Percentiles rank a stretch among this genome's conserved stretches.
These are phyloP conservation scores for Asterophora lycoperdoides DNA, from an alignment of 768 basidiomycete genomes.

Conservation along the genomic window DNA sequence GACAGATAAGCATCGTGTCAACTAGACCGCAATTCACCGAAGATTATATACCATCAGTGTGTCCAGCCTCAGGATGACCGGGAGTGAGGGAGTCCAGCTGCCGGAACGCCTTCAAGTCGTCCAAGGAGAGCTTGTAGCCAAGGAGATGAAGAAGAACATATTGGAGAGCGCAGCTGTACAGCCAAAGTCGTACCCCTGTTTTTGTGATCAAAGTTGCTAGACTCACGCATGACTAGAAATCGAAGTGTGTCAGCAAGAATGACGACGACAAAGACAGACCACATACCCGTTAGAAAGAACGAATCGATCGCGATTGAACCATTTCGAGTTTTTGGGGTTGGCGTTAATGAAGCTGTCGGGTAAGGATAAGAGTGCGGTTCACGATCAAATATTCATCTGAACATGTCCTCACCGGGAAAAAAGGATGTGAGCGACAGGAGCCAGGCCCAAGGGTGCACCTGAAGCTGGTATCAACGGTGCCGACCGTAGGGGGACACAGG, in stretches of 20 bases:
- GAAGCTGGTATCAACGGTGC: conserved; percentile 14
- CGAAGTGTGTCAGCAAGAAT: conserved; percentile 11
- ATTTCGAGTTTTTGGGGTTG: conserved; percentile 85
- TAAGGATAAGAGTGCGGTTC: background rate
- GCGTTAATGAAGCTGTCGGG: conserved; percentile 71
- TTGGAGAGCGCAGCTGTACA: conserved; percentile 80
- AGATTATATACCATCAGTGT: conserved; percentile 39
- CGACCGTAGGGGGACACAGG: conserved; percentile 4
- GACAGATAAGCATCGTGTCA: conserved; percentile 2
- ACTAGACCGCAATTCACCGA: background rate
- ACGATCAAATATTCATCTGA: background rate
- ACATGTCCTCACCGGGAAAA: conserved; percentile 56
- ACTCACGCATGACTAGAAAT: conserved; percentile 69
- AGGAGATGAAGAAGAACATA: conserved; percentile 89
- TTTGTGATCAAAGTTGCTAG: background rate
- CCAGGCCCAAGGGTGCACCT: conserved; percentile 96
- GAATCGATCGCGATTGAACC: conserved; percentile 96
- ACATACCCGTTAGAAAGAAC: conserved; percentile 92
- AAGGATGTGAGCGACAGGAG: conserved; percentile 75
- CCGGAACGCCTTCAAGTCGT: conserved; percentile 92
- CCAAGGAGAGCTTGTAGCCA: conserved; percentile 88
- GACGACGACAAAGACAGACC: background rate
- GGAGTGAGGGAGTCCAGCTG: conserved; percentile 88
- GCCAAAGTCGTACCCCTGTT: background rate
- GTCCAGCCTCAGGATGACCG: conserved; percentile 82